Conservation (phyloP, 306 rosid genomes). For the Cicer bijugum region DNA sequence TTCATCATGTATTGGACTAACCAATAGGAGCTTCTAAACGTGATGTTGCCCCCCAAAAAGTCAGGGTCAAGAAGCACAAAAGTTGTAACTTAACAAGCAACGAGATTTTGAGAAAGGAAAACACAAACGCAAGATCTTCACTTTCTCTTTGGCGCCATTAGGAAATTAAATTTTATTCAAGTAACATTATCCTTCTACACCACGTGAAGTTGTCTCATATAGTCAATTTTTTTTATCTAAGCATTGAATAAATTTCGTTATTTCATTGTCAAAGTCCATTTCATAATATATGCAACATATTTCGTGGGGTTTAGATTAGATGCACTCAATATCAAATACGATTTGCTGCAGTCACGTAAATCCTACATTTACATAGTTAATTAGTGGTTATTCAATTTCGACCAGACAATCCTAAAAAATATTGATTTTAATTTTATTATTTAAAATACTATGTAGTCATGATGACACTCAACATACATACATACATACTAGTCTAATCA, state of each 20-base stretch:
- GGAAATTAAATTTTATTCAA: constrained; percentile 11
- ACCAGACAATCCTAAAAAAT: too few relatives aligned
- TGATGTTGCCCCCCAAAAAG: constrained; percentile 42
- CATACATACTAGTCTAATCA: too few relatives aligned
- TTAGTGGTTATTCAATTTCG: too few relatives aligned
- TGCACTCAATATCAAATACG: too few relatives aligned
- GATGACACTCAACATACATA: too few relatives aligned
- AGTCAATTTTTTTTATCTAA: not conserved
- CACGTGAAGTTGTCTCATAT: constrained; percentile 60
- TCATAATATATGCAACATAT: constrained; percentile 13
- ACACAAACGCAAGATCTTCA: constrained; percentile 19
- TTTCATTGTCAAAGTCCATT: constrained; percentile 38
- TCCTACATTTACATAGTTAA: too few relatives aligned
- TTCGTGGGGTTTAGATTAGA: not conserved
- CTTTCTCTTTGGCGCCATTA: constrained; percentile 28
- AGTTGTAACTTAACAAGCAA: constrained; percentile 38
- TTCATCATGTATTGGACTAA: constrained; percentile 32
- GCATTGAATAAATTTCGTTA: not conserved
- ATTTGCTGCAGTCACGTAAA: too few relatives aligned
- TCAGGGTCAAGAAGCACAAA: constrained; percentile 45
- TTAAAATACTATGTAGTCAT: too few relatives aligned
- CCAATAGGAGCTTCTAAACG: constrained; percentile 49
- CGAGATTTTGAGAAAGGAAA: constrained; percentile 34
- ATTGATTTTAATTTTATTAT: too few relatives aligned
- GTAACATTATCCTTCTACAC: constrained; percentile 39